Evolutionary conservation across 345 rosid genomes (phyloP).

Genomic region (Rhizophora mangle): DNA sequence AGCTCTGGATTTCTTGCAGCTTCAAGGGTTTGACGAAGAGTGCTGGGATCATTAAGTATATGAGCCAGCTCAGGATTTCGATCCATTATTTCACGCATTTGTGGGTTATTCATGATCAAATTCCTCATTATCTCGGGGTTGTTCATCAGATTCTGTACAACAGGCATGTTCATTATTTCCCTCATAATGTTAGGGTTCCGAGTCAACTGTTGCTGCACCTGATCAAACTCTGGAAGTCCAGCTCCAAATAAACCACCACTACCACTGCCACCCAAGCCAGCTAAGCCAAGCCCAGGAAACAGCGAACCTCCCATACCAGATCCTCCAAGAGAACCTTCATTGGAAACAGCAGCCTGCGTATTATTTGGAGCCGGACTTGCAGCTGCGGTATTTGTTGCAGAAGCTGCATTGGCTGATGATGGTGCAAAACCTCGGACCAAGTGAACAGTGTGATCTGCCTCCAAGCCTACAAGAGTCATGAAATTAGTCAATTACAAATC

Average conservation of each 20-base stretch:
- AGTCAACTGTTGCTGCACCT: conserved; percentile 66
- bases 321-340: conserved; percentile 41
- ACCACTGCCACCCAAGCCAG: conserved; percentile 44
- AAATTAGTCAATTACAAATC: neutral
- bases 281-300: conserved; percentile 67
- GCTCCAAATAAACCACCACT: conserved; percentile 41
- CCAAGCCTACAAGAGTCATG: conserved; percentile 48
- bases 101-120: conserved; percentile 79
- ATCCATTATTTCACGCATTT: conserved; percentile 75
- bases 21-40: conserved; percentile 68
- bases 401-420: conserved; percentile 42
- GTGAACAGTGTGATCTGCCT: conserved; percentile 84
- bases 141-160: conserved; percentile 67
- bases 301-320: conserved; percentile 47
- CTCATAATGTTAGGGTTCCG: conserved; percentile 72
- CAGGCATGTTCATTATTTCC: conserved; percentile 78
- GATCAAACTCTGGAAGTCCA: conserved; percentile 65
- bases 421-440: conserved; percentile 69
- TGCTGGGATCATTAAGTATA: conserved; percentile 68
- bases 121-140: conserved; percentile 69
- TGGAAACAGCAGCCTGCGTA: conserved; percentile 53
- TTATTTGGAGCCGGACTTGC: conserved; percentile 35
- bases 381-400: conserved; percentile 25
- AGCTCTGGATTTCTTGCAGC: conserved; percentile 86
- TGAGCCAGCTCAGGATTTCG: conserved; percentile 88